phyloP scores from a whole-genome alignment of 192 early-diverging fungal species.

The Haplosporangium gracile region DNA sequence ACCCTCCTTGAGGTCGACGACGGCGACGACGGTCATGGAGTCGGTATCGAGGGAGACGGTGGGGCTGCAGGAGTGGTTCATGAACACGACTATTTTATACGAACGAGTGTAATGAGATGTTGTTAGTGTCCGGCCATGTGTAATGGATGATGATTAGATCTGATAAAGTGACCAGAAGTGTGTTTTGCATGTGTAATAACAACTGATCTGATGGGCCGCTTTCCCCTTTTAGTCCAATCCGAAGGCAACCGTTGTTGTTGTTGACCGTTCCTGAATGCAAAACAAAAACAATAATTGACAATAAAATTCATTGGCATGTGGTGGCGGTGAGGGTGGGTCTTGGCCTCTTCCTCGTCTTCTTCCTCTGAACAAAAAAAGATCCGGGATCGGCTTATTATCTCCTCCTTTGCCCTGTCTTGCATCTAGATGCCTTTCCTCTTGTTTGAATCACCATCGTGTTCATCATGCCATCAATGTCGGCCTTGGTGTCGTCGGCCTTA shows the following conservation, averaged over 20 bases:
- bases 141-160: slow-evolving; percentile 15
- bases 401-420: not conserved
- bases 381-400: not conserved
- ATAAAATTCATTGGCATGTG: not conserved
- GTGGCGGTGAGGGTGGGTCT: not conserved
- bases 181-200: too few species aligned
- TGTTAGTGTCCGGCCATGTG: not conserved
- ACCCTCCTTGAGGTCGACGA: slow-evolving; percentile 60
- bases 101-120: not conserved
- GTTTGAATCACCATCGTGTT: not conserved
- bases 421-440: not conserved
- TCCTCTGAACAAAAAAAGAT: not conserved
- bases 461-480: not conserved
- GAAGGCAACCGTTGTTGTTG: not conserved
- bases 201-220: not conserved
- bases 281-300: not conserved
- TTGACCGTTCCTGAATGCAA: not conserved
- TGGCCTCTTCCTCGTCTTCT: not conserved
- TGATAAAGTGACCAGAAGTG: slow-evolving; percentile 28
- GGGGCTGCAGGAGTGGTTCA: slow-evolving; percentile 68
- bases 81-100: slow-evolving; percentile 52
- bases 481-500: too few species aligned
- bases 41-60: slow-evolving; percentile 60
- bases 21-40: slow-evolving; percentile 57
- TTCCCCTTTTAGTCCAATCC: slow-evolving; percentile 5